A percentile compares a stretch with the other conserved stretches of the same genome.
These are phyloP conservation scores for Letharia lupina DNA, from an alignment of 495 filamentous ascomycete genomes.

Conservation along the genomic window DNA sequence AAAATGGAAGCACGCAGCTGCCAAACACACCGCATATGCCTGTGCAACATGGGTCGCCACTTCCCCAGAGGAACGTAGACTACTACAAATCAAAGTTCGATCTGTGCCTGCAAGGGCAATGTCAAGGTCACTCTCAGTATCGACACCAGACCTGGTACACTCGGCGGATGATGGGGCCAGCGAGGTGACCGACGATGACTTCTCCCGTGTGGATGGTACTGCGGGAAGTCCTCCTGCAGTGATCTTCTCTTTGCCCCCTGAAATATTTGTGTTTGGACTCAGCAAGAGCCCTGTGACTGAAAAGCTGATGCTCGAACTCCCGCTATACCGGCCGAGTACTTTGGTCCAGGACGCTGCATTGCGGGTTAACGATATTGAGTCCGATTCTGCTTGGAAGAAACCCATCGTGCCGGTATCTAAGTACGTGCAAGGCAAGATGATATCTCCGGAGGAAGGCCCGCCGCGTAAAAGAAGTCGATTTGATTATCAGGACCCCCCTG, in stretches of 20 bases:
- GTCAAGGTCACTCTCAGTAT: slow-evolving; percentile 34
- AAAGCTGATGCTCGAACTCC: slow-evolving; percentile 77
- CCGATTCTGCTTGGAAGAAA: slow-evolving; percentile 64
- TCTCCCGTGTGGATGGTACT: slow-evolving; percentile 32
- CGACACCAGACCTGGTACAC: slow-evolving; percentile 64
- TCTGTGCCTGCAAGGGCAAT: slow-evolving; percentile 14
- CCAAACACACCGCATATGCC: slow-evolving; percentile 63
- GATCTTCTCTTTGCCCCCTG: slow-evolving; percentile 71
- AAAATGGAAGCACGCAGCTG: slow-evolving; percentile 83
- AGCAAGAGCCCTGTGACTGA: slow-evolving; percentile 67
- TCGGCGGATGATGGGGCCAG: slow-evolving; percentile 53
- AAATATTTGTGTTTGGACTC: slow-evolving; percentile 74
- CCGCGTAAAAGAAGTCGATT: slow-evolving; percentile 71
- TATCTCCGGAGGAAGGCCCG: slow-evolving; percentile 48
- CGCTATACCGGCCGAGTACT: slow-evolving; percentile 62
- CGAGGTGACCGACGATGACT: slow-evolving; percentile 42
- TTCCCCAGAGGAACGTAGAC: slow-evolving; percentile 48
- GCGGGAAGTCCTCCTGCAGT: slow-evolving; percentile 53
- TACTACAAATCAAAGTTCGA: slow-evolving; percentile 37
- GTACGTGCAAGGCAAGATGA: slow-evolving; percentile 73
- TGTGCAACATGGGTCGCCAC: slow-evolving; percentile 74
- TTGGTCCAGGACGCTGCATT: slow-evolving; percentile 47
- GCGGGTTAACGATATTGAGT: slow-evolving; percentile 47
- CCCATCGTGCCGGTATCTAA: slow-evolving; percentile 79
- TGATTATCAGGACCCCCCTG: slow-evolving; percentile 62